Conservation (phyloP, 129 eudicot species). For the Ambrosia artemisiifolia region DNA sequence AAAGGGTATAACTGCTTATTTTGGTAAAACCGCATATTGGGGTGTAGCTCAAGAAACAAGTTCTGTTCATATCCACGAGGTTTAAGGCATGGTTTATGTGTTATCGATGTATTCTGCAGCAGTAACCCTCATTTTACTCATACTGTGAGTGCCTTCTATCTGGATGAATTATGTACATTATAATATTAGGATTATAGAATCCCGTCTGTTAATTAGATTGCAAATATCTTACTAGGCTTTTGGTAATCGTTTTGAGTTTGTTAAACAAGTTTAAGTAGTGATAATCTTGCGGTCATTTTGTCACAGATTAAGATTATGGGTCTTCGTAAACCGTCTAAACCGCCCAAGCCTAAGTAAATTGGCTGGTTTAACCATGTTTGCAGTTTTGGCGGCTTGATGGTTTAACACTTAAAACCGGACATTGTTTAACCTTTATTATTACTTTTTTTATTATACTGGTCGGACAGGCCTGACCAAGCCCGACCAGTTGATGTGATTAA, state of each 20-base stretch:
- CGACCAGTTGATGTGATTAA: too few species aligned
- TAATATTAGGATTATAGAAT: constrained; percentile 11
- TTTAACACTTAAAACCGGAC: background rate
- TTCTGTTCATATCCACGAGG: background rate
- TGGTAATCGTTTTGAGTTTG: constrained; percentile 8
- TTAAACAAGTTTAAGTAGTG: background rate
- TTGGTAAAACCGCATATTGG: constrained; percentile 46
- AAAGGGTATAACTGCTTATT: constrained; percentile 69
- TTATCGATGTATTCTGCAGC: background rate
- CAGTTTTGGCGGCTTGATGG: background rate
- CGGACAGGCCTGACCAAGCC: too few species aligned
- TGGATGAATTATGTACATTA: constrained; percentile 17
- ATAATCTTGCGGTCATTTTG: background rate
- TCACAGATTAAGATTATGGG: background rate
- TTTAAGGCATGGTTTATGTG: constrained; percentile 10
- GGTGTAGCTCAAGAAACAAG: constrained; percentile 23
- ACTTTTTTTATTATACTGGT: background rate
- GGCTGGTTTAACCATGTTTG: background rate
- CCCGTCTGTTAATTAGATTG: background rate
- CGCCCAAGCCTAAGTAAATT: background rate
- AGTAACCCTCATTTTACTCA: constrained; percentile 3
- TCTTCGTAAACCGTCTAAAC: background rate
- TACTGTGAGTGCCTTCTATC: constrained; percentile 19
- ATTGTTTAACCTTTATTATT: background rate
- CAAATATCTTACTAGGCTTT: background rate